Evolutionary conservation across 768 basidiomycete genomes (phyloP).

Genomic region (Polyporus arcularius): DNA sequence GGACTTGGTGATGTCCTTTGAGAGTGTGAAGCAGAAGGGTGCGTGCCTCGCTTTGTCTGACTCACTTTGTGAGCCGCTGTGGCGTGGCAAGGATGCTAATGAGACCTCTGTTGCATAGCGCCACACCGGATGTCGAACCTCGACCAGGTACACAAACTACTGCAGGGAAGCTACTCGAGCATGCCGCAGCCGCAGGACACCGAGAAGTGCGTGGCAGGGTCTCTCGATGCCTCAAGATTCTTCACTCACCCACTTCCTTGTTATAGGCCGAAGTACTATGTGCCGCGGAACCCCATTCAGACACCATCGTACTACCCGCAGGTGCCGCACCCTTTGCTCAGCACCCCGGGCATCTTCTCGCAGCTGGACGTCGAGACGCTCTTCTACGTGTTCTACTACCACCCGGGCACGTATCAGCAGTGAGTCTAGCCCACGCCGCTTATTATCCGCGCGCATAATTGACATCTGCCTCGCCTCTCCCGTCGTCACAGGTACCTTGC

Average conservation of each 20-base stretch:
- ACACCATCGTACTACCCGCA: constrained; percentile 97
- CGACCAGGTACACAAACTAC: constrained; percentile 87
- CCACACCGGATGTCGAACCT: constrained; percentile 86
- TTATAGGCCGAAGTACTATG: constrained; percentile 91
- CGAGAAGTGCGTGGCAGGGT: constrained; percentile 65
- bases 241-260: not conserved
- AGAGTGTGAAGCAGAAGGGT: constrained; percentile 97
- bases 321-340: constrained; percentile 75
- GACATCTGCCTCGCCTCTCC: not conserved
- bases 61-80: not conserved
- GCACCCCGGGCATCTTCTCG: constrained; percentile 80
- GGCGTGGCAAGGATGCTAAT: constrained; percentile 7
- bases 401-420: constrained; percentile 98
- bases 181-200: constrained; percentile 94
- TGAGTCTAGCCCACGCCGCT: constrained; percentile 39
- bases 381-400: constrained; percentile 98
- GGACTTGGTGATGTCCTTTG: constrained; percentile 92
- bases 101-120: constrained; percentile 37
- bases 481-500: constrained; percentile 73
- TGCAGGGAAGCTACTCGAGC: constrained; percentile 88
- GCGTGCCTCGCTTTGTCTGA: constrained; percentile 16
- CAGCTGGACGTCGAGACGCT: constrained; percentile 96
- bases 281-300: constrained; percentile 87
- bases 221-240: not conserved
- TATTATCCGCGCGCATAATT: not conserved